Percentiles rank a stretch among this genome's conserved stretches.
These are phyloP conservation scores for Aureobasidium sp. DNA, from an alignment of 2,329 filamentous ascomycete genomes.

Conservation along the genomic window DNA sequence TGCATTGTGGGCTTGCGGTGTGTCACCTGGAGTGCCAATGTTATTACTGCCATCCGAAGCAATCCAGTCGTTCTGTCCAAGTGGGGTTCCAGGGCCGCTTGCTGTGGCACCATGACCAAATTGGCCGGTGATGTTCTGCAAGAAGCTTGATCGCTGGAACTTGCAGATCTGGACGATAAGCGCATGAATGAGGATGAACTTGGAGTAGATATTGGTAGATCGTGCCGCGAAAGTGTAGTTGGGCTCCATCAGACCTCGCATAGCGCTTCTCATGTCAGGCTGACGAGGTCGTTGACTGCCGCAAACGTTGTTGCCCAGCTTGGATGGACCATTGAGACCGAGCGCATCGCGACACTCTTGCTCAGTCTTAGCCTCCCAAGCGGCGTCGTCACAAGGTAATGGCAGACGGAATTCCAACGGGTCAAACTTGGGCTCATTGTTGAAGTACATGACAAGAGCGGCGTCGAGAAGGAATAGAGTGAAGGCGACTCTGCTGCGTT, in stretches of 20 bases:
- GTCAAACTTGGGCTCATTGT: conserved; percentile 57
- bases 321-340: conserved; percentile 53
- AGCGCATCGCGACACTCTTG: conserved; percentile 59
- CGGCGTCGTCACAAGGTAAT: conserved; percentile 65
- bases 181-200: conserved; percentile 66
- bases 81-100: conserved; percentile 49
- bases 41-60: conserved; percentile 33
- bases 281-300: conserved; percentile 60
- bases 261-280: conserved; percentile 54
- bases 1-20: conserved; percentile 39
- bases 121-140: conserved; percentile 19
- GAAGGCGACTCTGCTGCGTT: conserved; percentile 58
- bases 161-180: conserved; percentile 57
- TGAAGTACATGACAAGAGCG: conserved; percentile 65
- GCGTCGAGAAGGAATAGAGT: conserved; percentile 59
- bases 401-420: conserved; percentile 58
- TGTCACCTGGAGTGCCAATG: conserved; percentile 31
- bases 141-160: conserved; percentile 36
- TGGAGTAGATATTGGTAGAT: conserved; percentile 64
- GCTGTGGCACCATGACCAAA: conserved; percentile 16
- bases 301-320: conserved; percentile 53
- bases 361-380: conserved; percentile 59
- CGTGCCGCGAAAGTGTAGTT: conserved; percentile 55
- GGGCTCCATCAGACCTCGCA: conserved; percentile 55
- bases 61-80: conserved; percentile 55